phyloP scores from a whole-genome alignment of 2,329 filamentous ascomycete genomes.

The Fusarium buharicum region DNA sequence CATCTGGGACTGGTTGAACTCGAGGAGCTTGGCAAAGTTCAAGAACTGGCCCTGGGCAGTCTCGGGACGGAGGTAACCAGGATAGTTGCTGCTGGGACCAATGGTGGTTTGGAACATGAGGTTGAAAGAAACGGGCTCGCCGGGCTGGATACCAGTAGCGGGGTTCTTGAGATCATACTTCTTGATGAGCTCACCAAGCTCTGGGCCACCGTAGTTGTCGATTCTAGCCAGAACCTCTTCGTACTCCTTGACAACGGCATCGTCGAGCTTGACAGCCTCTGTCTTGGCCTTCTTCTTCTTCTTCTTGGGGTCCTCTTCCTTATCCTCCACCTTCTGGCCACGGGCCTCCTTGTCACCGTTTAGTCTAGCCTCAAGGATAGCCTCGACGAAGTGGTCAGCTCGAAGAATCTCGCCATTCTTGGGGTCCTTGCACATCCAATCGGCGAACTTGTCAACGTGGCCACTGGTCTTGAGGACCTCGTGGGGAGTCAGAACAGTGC shows the following conservation, averaged over 20 bases:
- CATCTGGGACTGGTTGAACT: conserved; percentile 95
- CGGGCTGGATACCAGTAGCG: conserved; percentile 77
- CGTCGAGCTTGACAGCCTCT: conserved; percentile 85
- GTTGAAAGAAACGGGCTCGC: conserved; percentile 91
- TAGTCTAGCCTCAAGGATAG: conserved; percentile 85
- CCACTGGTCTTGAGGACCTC: conserved; percentile 95
- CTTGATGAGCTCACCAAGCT: conserved; percentile 87
- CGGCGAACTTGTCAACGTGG: conserved; percentile 97
- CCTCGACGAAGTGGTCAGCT: conserved; percentile 96
- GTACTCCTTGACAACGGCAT: conserved; percentile 87
- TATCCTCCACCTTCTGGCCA: conserved; percentile 80
- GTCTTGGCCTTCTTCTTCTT: conserved; percentile 93
- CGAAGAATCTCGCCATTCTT: conserved; percentile 97
- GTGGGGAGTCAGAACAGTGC: conserved; percentile 91
- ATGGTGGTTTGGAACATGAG: conserved; percentile 98
- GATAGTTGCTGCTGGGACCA: conserved; percentile 87
- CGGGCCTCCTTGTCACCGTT: conserved; percentile 94
- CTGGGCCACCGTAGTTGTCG: conserved; percentile 90
- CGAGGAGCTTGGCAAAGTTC: conserved; percentile 94
- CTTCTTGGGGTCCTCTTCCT: conserved; percentile 74
- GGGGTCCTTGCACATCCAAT: conserved; percentile 99
- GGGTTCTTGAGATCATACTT: conserved; percentile 95
- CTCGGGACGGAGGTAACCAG: conserved; percentile 89
- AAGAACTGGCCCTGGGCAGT: conserved; percentile 98
- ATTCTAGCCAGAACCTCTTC: conserved; percentile 91